Evolutionary conservation across 2,329 filamentous ascomycete genomes (phyloP).

Genomic region (Neofusicoccum kwambonambiense): DNA sequence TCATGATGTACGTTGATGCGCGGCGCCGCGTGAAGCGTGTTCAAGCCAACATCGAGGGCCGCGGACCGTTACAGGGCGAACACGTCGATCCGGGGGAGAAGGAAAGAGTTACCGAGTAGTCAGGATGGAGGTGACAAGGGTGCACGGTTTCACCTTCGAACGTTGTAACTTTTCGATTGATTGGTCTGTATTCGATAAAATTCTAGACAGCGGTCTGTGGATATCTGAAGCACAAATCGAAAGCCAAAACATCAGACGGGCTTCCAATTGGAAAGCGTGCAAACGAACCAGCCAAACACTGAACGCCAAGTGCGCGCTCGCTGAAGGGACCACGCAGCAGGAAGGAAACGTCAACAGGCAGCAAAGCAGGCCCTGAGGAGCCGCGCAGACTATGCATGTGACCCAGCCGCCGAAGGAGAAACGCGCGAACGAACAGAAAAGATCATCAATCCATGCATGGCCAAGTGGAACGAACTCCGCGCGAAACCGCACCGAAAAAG

Average conservation of each 20-base stretch:
- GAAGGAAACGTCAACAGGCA: background rate
- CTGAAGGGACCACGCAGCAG: background rate
- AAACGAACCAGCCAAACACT: background rate
- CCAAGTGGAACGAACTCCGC: background rate
- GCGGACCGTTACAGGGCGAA: background rate
- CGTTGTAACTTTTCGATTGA: background rate
- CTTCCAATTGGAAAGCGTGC: background rate
- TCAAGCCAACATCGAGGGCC: constrained; percentile 38
- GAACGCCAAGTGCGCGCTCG: background rate
- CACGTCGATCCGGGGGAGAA: constrained; percentile 14
- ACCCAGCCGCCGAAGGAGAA: background rate
- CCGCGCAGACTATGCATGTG: background rate
- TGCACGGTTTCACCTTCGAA: background rate
- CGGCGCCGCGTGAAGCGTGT: constrained; percentile 56
- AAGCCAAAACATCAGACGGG: background rate
- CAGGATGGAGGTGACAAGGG: background rate
- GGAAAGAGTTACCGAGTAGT: constrained; percentile 35
- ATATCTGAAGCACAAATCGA: background rate
- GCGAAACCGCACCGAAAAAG: background rate
- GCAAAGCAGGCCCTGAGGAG: background rate
- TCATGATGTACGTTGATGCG: constrained; percentile 65
- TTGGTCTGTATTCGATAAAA: background rate
- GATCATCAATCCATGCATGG: background rate
- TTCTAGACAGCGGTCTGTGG: constrained; percentile 6
- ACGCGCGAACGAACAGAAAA: background rate